Percentiles rank a stretch among this genome's conserved stretches.
These are phyloP conservation scores for Przewalskia tangutica DNA, from an alignment of 257 asterid species.

Conservation along the genomic window DNA sequence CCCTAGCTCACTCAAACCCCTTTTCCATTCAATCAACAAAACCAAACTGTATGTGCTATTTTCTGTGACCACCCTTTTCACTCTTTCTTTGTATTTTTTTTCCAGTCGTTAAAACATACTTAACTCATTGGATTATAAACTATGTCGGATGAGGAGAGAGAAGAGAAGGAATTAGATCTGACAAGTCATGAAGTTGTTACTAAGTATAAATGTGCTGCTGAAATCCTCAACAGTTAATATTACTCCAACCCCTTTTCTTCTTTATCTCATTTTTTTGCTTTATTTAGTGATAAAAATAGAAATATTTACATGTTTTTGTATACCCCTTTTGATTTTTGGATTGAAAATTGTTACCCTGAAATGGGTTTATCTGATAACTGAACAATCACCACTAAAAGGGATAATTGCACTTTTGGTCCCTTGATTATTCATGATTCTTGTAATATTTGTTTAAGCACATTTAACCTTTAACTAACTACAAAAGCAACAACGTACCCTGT, in stretches of 20 bases:
- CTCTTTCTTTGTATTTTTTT: neutral
- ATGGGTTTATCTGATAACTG: neutral
- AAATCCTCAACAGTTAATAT: slow-evolving; percentile 65
- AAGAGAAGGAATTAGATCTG: slow-evolving; percentile 92
- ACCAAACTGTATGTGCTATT: neutral
- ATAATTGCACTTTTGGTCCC: no score
- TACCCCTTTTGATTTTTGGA: neutral
- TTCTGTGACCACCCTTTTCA: neutral
- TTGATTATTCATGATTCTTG: no score
- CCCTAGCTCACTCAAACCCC: no score
- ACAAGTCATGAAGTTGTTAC: slow-evolving; percentile 81
- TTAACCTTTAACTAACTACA: no score
- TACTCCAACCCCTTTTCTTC: neutral
- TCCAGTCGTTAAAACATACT: neutral
- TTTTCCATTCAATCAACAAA: neutral
- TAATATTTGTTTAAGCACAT: no score
- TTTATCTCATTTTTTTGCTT: neutral
- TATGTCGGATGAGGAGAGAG: slow-evolving; percentile 93
- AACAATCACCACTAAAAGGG: no score
- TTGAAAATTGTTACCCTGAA: neutral
- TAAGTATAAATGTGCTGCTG: slow-evolving; percentile 85
- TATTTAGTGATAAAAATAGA: neutral
- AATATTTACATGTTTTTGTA: neutral
- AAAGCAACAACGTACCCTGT: no score
- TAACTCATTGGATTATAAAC: slow-evolving; percentile 3